Evolutionary conservation across 495 filamentous ascomycete genomes (phyloP).

Genomic region (Polyplosphaeria fusca): DNA sequence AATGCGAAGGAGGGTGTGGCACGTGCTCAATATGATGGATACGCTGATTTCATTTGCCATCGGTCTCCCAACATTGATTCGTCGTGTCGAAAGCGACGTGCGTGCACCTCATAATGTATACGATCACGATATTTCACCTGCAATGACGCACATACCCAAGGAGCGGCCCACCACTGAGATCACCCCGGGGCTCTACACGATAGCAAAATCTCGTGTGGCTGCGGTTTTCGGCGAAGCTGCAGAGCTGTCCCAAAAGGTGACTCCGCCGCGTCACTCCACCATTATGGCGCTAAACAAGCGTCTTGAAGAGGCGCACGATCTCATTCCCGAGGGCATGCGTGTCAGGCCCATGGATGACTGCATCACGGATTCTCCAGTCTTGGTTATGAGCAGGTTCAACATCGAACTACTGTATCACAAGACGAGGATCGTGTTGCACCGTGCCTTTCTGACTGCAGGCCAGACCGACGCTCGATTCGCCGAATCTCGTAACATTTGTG

Average conservation of each 20-base stretch:
- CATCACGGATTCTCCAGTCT: conserved; percentile 42
- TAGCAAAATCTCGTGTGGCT: conserved; percentile 43
- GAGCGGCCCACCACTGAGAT: conserved; percentile 33
- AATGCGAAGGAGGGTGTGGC: conserved; percentile 40
- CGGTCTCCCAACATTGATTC: conserved; percentile 39
- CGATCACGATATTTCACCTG: conserved; percentile 43
- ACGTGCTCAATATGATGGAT: conserved; percentile 38
- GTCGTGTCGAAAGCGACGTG: conserved; percentile 35
- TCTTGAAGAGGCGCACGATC: conserved; percentile 39
- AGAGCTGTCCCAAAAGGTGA: conserved; percentile 44
- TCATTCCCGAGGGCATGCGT: conserved; percentile 37
- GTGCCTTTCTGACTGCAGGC: conserved; percentile 42
- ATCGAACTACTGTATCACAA: conserved; percentile 46
- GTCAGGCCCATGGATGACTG: conserved; percentile 43
- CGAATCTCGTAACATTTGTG: conserved; percentile 44
- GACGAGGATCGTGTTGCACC: conserved; percentile 46
- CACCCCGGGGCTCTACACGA: conserved; percentile 42
- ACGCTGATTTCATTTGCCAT: conserved; percentile 38
- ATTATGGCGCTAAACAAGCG: conserved; percentile 44
- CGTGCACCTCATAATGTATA: conserved; percentile 40
- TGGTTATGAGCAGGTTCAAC: conserved; percentile 45
- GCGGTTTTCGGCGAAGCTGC: conserved; percentile 46
- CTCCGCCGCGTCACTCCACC: conserved; percentile 38
- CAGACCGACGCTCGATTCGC: conserved; percentile 31
- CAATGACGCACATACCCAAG: conserved; percentile 34